Conservation (phyloP, 2,329 filamentous ascomycete species). For the Mycosphaerella sp. region DNA sequence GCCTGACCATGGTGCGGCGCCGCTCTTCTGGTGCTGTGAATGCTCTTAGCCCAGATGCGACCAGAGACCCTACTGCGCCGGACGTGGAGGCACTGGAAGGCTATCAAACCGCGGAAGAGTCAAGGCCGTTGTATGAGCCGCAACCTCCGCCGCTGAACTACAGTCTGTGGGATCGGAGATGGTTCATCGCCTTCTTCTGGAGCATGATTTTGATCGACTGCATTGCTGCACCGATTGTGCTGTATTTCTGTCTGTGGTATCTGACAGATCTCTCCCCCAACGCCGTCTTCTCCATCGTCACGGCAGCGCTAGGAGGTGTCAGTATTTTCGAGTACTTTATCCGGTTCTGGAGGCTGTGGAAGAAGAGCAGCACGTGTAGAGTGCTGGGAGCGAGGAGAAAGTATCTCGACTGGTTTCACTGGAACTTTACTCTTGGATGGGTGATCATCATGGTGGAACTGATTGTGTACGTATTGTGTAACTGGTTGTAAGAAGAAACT, state of each 20-base stretch:
- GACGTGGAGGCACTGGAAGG: slow-evolving; percentile 13
- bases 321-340: slow-evolving; percentile 51
- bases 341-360: slow-evolving; percentile 45
- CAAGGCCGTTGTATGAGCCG: slow-evolving; percentile 27
- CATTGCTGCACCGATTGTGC: slow-evolving; percentile 51
- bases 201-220: slow-evolving; percentile 53
- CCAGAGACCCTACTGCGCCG: slow-evolving; percentile 8
- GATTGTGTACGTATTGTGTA: slow-evolving; percentile 39
- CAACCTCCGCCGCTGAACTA: slow-evolving; percentile 51
- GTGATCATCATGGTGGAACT: slow-evolving; percentile 52
- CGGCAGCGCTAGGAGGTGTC: slow-evolving; percentile 47
- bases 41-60: background rate
- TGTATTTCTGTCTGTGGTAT: slow-evolving; percentile 58
- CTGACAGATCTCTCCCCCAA: slow-evolving; percentile 46
- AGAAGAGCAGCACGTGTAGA: slow-evolving; percentile 47
- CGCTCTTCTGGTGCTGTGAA: slow-evolving; percentile 18
- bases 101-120: slow-evolving; percentile 7
- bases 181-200: slow-evolving; percentile 55
- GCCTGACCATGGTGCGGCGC: slow-evolving; percentile 29
- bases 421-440: slow-evolving; percentile 51
- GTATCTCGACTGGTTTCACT: slow-evolving; percentile 53
- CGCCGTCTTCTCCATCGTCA: slow-evolving; percentile 50
- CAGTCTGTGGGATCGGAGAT: slow-evolving; percentile 48
- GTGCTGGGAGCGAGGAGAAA: slow-evolving; percentile 43
- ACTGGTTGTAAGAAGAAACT: background rate